These are phyloP conservation scores for Microbotryum violaceum DNA, from an alignment of 1,284 basidiomycete genomes.

Conservation along the genomic window DNA sequence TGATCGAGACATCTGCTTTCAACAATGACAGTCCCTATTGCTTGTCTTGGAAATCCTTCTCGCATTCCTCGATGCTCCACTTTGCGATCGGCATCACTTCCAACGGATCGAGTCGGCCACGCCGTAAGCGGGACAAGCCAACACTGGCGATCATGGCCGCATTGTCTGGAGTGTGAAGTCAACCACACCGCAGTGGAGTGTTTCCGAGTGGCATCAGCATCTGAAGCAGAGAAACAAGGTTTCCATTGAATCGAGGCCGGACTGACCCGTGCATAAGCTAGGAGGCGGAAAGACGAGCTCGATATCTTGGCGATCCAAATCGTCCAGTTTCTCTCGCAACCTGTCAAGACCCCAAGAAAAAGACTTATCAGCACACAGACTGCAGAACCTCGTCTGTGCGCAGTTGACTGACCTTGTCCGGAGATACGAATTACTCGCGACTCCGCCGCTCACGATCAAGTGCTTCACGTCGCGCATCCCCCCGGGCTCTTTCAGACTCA, in stretches of 20 bases:
- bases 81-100: constrained; percentile 49
- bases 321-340: constrained; percentile 45
- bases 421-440: constrained; percentile 72
- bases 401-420: constrained; percentile 50
- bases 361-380: not conserved
- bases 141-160: constrained; percentile 93
- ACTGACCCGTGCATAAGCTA: constrained; percentile 67
- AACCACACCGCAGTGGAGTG: not conserved
- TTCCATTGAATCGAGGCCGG: not conserved
- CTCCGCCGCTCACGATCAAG: constrained; percentile 79
- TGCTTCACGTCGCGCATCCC: constrained; percentile 43
- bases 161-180: constrained; percentile 56
- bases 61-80: constrained; percentile 61
- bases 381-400: not conserved
- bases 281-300: constrained; percentile 58
- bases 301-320: constrained; percentile 41
- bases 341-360: constrained; percentile 39
- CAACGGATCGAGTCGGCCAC: constrained; percentile 47
- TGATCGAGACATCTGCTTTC: not conserved
- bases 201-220: not conserved
- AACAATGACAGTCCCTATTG: not conserved
- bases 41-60: constrained; percentile 17
- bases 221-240: not conserved
- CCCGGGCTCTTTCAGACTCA: constrained; percentile 46
- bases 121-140: constrained; percentile 67